These are phyloP conservation scores for Wallacemonas collosoma DNA, from an alignment of 208 protist species.

Conservation along the genomic window DNA sequence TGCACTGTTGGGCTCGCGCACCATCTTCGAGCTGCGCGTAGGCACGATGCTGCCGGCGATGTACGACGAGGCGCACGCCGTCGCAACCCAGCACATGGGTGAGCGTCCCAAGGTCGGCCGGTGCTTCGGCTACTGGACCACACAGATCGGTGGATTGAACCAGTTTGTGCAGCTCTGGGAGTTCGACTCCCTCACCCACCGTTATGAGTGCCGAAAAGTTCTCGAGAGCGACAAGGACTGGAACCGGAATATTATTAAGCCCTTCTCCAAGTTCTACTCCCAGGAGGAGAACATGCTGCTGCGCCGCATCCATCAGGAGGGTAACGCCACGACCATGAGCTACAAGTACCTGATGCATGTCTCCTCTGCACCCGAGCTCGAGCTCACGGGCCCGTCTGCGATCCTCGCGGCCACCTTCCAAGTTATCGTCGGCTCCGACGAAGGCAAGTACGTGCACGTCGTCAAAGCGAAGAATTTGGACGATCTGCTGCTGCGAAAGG, in stretches of 20 bases:
- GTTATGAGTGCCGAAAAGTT: conserved; percentile 50
- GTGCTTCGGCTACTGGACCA: conserved; percentile 75
- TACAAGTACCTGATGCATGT: conserved; percentile 81
- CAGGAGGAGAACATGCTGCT: conserved; percentile 64
- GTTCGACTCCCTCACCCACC: conserved; percentile 75
- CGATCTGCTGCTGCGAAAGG: conserved; percentile 50
- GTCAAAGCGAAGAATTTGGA: conserved; percentile 73
- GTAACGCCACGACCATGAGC: conserved; percentile 63
- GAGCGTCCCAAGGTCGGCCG: conserved; percentile 39
- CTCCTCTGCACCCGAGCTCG: conserved; percentile 55
- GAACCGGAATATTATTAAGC: conserved; percentile 44
- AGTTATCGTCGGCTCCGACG: conserved; percentile 49
- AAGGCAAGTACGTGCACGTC: conserved; percentile 76
- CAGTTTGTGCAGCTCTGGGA: conserved; percentile 79
- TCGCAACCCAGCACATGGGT: conserved; percentile 63
- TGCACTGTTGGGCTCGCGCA: conserved; percentile 1
- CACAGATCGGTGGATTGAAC: conserved; percentile 75
- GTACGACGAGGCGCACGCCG: conserved; percentile 57
- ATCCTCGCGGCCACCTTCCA: conserved; percentile 74
- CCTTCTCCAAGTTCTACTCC: conserved; percentile 33
- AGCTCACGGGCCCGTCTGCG: conserved; percentile 49
- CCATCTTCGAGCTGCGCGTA: conserved; percentile 69
- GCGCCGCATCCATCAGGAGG: conserved; percentile 59
- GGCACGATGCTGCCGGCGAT: conserved; percentile 54
- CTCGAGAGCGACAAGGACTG: conserved; percentile 69